These are phyloP conservation scores for Fusarium incarnatum DNA, from an alignment of 2,329 filamentous ascomycete species.

Conservation along the genomic window DNA sequence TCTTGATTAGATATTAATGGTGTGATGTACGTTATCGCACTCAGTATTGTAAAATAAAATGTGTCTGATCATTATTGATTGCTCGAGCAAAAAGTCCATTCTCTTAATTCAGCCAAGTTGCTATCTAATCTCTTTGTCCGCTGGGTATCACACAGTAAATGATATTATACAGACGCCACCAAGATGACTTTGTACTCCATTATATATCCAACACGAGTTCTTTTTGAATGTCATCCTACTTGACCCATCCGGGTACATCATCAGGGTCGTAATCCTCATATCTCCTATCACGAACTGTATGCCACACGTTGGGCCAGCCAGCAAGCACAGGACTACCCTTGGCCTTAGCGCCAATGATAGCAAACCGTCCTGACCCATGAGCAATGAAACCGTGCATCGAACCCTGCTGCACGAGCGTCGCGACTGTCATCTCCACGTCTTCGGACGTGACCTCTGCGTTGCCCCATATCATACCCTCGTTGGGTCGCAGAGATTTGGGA, in stretches of 20 bases:
- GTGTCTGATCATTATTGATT: constrained; percentile 34
- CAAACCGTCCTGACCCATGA: constrained; percentile 80
- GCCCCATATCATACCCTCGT: constrained; percentile 72
- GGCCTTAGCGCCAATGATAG: constrained; percentile 81
- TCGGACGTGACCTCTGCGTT: constrained; percentile 69
- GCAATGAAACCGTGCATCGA: constrained; percentile 87
- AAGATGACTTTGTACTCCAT: constrained; percentile 4
- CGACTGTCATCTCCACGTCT: constrained; percentile 82
- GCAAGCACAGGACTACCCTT: constrained; percentile 72
- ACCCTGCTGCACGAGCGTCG: constrained; percentile 82
- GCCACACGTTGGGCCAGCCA: constrained; percentile 81
- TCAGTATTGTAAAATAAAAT: constrained; percentile 29
- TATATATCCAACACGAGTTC: not conserved
- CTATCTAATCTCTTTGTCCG: constrained; percentile 13
- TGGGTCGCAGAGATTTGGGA: constrained; percentile 62
- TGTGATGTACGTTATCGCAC: constrained; percentile 31
- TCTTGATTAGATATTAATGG: constrained; percentile 43
- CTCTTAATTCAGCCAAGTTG: not conserved
- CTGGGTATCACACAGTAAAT: constrained; percentile 38
- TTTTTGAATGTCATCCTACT: constrained; percentile 46
- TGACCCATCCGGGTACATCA: constrained; percentile 82
- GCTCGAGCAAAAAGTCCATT: not conserved
- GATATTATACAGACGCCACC: constrained; percentile 30
- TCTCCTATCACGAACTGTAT: constrained; percentile 72
- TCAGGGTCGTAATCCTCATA: constrained; percentile 69